Conservation (phyloP, 768 basidiomycete genomes). For the Lyophyllum decastes region DNA sequence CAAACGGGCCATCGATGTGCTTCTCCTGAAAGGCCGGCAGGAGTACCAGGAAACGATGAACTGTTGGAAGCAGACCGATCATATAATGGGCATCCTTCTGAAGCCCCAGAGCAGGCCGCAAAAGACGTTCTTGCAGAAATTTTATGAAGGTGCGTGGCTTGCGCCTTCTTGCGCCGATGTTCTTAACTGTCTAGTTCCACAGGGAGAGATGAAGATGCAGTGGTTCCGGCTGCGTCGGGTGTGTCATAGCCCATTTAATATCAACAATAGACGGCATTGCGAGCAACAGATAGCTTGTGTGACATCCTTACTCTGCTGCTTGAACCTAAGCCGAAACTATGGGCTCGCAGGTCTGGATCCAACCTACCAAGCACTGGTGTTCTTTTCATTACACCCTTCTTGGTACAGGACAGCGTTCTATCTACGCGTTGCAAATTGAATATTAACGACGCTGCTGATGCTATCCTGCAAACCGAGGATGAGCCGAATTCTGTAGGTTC, state of each 20-base stretch:
- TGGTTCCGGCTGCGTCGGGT: constrained; percentile 70
- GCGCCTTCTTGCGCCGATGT: not conserved
- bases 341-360: no score
- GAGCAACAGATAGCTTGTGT: not conserved
- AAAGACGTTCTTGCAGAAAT: constrained; percentile 79
- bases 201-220: constrained; percentile 79
- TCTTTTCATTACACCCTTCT: no score
- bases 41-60: constrained; percentile 96
- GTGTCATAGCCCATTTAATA: constrained; percentile 19
- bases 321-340: not conserved
- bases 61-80: constrained; percentile 88
- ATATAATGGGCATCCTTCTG: constrained; percentile 72
- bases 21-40: constrained; percentile 80
- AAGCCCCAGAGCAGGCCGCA: constrained; percentile 42
- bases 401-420: no score
- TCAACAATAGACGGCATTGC: not conserved
- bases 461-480: no score
- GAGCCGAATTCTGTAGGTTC: no score
- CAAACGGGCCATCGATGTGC: constrained; percentile 78
- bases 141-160: constrained; percentile 71
- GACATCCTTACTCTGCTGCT: not conserved
- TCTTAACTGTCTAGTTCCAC: not conserved
- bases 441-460: no score
- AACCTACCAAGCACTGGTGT: no score
- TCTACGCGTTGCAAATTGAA: no score